A percentile compares a stretch with the other conserved stretches of the same genome.
phyloP scores from a whole-genome alignment of 768 basidiomycete species.

The Tricholoma sp. region DNA sequence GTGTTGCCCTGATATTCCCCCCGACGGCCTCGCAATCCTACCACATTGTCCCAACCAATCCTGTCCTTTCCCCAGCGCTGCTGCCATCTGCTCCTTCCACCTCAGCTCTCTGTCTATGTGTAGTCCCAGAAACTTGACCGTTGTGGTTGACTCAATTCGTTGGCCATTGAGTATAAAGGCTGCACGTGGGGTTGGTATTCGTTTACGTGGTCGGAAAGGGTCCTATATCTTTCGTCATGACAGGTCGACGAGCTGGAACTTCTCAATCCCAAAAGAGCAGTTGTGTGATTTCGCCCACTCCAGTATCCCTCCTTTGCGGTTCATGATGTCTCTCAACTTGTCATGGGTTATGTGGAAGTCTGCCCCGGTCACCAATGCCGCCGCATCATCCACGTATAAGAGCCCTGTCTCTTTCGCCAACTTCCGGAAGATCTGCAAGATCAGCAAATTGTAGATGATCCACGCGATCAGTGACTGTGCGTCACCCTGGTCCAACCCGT shows the following conservation, averaged over 20 bases:
- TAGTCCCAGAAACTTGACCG: neutral
- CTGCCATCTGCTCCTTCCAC: neutral
- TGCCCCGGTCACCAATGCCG: too few species aligned
- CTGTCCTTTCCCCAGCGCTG: neutral
- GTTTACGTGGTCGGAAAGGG: neutral
- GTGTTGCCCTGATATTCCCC: too few species aligned
- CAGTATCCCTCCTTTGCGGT: too few species aligned
- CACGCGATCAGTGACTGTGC: too few species aligned
- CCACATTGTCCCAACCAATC: neutral
- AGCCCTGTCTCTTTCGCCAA: too few species aligned
- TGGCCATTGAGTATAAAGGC: neutral
- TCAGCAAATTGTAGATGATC: too few species aligned
- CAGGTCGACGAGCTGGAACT: constrained; percentile 15
- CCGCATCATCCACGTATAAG: too few species aligned
- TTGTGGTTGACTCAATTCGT: neutral
- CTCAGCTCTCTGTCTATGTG: neutral
- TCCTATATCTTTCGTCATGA: neutral
- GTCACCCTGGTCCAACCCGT: too few species aligned
- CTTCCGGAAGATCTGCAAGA: too few species aligned
- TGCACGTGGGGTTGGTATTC: neutral
- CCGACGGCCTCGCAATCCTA: neutral
- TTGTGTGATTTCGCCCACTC: too few species aligned
- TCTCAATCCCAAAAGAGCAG: constrained; percentile 13
- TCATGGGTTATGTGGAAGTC: too few species aligned
- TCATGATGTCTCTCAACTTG: too few species aligned